A percentile compares a stretch with the other conserved stretches of the same genome.
Evolutionary conservation across 129 eudicot species (phyloP).

Genomic region (Ambrosia artemisiifolia): DNA sequence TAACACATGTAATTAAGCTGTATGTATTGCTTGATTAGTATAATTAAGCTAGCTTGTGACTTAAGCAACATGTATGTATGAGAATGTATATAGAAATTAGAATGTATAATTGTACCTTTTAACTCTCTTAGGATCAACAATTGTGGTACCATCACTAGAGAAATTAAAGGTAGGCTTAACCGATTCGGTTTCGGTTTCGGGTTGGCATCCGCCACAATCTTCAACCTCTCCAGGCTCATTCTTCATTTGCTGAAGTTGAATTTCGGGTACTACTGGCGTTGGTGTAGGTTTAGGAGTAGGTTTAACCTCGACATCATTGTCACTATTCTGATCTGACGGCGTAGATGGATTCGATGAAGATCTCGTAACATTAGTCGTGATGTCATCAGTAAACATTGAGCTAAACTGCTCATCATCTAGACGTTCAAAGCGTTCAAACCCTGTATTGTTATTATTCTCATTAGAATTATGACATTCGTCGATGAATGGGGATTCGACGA

Average conservation of each 20-base stretch:
- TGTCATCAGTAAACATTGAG: constrained; percentile 75
- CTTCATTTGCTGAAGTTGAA: constrained; percentile 37
- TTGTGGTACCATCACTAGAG: constrained; percentile 33
- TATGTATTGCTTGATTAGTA: neutral
- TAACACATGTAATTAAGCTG: neutral
- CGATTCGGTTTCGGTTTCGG: constrained; percentile 18
- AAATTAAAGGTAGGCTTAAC: constrained; percentile 34
- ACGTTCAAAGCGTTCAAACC: constrained; percentile 68
- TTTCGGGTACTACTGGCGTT: neutral
- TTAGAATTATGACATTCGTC: constrained; percentile 36
- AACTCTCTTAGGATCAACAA: constrained; percentile 81
- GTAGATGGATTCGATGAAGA: constrained; percentile 56
- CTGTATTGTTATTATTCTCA: constrained; percentile 13
- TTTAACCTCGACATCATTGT: constrained; percentile 27
- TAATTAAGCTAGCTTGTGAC: constrained; percentile 17
- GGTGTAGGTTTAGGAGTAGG: neutral
- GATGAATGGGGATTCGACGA: constrained; percentile 52
- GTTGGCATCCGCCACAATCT: constrained; percentile 33
- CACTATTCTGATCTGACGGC: constrained; percentile 64
- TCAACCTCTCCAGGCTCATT: constrained; percentile 71
- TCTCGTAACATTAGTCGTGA: constrained; percentile 36
- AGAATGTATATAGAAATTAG: too few species aligned
- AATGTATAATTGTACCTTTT: constrained; percentile 43
- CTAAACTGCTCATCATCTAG: constrained; percentile 82
- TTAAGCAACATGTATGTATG: constrained; percentile 13